phyloP scores from a whole-genome alignment of 1,284 basidiomycete species.

The Cystobasidiaceae sp. region DNA sequence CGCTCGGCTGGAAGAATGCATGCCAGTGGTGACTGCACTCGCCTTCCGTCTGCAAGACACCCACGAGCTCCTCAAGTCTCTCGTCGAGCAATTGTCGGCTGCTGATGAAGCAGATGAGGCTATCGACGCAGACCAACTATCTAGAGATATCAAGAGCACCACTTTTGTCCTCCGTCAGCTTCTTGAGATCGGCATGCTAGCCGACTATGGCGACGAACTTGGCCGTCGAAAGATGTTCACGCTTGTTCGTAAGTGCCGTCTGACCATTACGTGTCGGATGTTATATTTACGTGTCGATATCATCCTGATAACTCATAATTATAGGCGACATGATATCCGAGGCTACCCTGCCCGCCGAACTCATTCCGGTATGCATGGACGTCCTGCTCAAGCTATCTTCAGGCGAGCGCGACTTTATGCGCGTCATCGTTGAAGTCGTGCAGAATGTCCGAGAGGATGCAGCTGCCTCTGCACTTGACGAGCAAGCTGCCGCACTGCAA shows the following conservation, averaged over 20 bases:
- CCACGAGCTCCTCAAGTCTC: constrained; percentile 53
- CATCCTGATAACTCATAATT: background rate
- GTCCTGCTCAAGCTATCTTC: constrained; percentile 77
- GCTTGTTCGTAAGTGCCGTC: constrained; percentile 63
- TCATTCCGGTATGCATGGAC: constrained; percentile 79
- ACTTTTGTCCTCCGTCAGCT: constrained; percentile 78
- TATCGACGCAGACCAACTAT: constrained; percentile 54
- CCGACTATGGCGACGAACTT: constrained; percentile 93
- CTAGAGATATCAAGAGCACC: constrained; percentile 51
- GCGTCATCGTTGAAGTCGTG: constrained; percentile 88
- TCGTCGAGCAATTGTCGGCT: constrained; percentile 49
- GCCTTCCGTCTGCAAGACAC: constrained; percentile 77
- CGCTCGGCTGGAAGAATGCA: constrained; percentile 62
- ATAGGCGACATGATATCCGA: constrained; percentile 81
- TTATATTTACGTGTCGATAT: no score
- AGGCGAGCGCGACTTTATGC: constrained; percentile 83
- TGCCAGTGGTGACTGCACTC: constrained; percentile 84
- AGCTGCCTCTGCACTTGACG: background rate
- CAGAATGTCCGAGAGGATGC: constrained; percentile 67
- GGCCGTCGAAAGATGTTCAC: constrained; percentile 87
- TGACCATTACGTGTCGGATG: background rate
- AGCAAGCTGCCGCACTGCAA: background rate
- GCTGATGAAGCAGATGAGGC: constrained; percentile 42
- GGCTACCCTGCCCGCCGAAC: constrained; percentile 65
- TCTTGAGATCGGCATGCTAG: constrained; percentile 69